A percentile compares a stretch with the other conserved stretches of the same genome.
Conservation (phyloP, 441 rosid genomes). For the Hura crepitans region DNA sequence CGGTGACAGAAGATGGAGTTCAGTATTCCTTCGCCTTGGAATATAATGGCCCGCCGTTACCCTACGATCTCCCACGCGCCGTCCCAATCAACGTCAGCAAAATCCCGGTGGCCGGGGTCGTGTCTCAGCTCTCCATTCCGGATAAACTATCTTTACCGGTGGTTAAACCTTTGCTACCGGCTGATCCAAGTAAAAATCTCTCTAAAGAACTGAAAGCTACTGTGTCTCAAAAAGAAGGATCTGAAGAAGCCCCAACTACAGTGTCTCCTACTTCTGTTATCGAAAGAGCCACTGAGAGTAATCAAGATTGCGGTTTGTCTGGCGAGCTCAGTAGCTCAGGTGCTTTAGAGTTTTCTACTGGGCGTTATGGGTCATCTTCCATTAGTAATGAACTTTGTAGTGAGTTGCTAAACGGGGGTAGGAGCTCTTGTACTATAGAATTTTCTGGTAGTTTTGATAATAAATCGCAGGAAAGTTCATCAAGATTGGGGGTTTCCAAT, state of each 20-base stretch:
- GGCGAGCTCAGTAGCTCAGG: constrained; percentile 63
- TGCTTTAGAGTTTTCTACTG: constrained; percentile 38
- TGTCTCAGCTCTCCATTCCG: constrained; percentile 55
- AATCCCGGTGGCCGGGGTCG: constrained; percentile 85
- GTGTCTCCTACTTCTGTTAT: constrained; percentile 80
- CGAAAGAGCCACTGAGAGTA: constrained; percentile 40
- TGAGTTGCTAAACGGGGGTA: constrained; percentile 41
- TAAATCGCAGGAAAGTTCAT: constrained; percentile 48
- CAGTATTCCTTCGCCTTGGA: constrained; percentile 77
- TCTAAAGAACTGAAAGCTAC: constrained; percentile 27
- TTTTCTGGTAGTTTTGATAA: constrained; percentile 56
- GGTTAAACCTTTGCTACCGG: constrained; percentile 59
- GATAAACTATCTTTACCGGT: constrained; percentile 67
- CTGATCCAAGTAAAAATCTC: constrained; percentile 36
- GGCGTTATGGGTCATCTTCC: constrained; percentile 24
- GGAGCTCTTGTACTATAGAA: constrained; percentile 36
- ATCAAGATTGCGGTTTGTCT: constrained; percentile 39
- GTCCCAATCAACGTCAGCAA: constrained; percentile 76
- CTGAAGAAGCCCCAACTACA: constrained; percentile 41
- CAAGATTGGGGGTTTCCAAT: constrained; percentile 44
- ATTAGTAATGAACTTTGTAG: constrained; percentile 37
- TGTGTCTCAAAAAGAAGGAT: constrained; percentile 26
- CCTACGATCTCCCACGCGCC: constrained; percentile 80
- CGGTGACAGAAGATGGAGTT: constrained; percentile 39
- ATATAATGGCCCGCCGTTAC: constrained; percentile 78